A percentile compares a stretch with the other conserved stretches of the same genome.
Conservation (phyloP, 441 rosid species). For the Raphanus hybrid region DNA sequence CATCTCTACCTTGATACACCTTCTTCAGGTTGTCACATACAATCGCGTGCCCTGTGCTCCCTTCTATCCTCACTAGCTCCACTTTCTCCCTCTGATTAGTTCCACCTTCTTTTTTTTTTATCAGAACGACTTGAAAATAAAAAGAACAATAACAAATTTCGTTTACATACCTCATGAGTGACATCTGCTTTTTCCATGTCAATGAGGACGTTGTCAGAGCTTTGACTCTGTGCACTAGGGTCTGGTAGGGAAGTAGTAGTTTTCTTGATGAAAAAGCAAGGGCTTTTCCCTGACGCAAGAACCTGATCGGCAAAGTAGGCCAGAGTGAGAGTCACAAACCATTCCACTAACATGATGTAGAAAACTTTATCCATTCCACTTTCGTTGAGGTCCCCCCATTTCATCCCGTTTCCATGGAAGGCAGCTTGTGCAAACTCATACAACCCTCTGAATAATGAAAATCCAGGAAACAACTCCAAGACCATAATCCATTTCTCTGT, state of each 20-base stretch:
- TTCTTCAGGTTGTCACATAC: constrained; percentile 76
- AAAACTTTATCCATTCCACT: constrained; percentile 74
- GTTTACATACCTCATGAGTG: constrained; percentile 68
- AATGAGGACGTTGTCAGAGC: constrained; percentile 61
- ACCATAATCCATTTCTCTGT: constrained; percentile 67
- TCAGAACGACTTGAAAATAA: constrained; percentile 36
- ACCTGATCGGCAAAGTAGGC: constrained; percentile 71
- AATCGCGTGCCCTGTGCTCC: constrained; percentile 60
- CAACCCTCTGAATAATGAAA: constrained; percentile 83
- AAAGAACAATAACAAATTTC: not conserved
- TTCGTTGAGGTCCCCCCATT: constrained; percentile 63
- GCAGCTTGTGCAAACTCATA: constrained; percentile 77
- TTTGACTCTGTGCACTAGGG: constrained; percentile 65
- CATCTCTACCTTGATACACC: constrained; percentile 85
- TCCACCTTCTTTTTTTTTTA: not conserved
- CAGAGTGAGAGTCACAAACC: constrained; percentile 63
- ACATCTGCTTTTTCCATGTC: constrained; percentile 89
- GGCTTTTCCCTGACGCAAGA: constrained; percentile 60
- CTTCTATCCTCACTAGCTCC: constrained; percentile 65
- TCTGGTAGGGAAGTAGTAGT: constrained; percentile 51
- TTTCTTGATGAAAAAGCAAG: constrained; percentile 56
- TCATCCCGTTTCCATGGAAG: constrained; percentile 71
- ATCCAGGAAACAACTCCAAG: constrained; percentile 93
- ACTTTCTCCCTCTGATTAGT: constrained; percentile 76
- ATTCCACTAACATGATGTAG: constrained; percentile 72